phyloP scores from a whole-genome alignment of 257 asterid species.

The Datura wrightii region DNA sequence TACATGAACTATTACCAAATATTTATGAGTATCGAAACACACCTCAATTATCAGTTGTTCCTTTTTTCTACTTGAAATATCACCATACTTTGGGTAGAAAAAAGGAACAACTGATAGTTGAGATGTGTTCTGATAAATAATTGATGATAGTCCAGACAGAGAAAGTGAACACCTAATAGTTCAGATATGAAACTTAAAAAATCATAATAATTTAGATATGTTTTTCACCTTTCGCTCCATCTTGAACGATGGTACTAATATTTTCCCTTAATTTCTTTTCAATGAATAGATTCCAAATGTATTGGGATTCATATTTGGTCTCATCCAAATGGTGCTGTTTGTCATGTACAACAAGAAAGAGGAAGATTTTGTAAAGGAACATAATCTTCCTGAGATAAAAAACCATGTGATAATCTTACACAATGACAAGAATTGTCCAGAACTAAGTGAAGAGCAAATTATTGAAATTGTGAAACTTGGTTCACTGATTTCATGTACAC shows the following conservation, averaged over 20 bases:
- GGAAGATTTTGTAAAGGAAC: constrained; percentile 21
- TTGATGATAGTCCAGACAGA: too few relatives aligned
- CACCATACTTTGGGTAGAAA: too few relatives aligned
- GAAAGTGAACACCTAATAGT: too few relatives aligned
- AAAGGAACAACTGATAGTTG: too few relatives aligned
- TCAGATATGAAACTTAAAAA: too few relatives aligned
- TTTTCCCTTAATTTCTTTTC: not conserved
- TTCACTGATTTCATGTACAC: constrained; percentile 47
- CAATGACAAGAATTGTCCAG: constrained; percentile 43
- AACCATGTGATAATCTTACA: constrained; percentile 37
- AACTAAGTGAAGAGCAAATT: constrained; percentile 50
- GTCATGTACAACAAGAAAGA: constrained; percentile 46
- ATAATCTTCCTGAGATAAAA: constrained; percentile 39
- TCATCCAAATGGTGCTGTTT: constrained; percentile 55
- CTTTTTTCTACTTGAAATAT: too few relatives aligned
- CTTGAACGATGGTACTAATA: not conserved
- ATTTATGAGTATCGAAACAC: too few relatives aligned
- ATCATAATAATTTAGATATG: too few relatives aligned
- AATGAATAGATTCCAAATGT: constrained; percentile 51
- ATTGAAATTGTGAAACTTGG: constrained; percentile 53
- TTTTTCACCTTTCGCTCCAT: too few relatives aligned
- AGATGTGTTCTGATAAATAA: too few relatives aligned
- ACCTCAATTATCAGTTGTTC: too few relatives aligned
- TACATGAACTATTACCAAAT: too few relatives aligned
- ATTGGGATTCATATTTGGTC: constrained; percentile 63